phyloP scores from a whole-genome alignment of 768 basidiomycete genomes.

The Russula sp. region DNA sequence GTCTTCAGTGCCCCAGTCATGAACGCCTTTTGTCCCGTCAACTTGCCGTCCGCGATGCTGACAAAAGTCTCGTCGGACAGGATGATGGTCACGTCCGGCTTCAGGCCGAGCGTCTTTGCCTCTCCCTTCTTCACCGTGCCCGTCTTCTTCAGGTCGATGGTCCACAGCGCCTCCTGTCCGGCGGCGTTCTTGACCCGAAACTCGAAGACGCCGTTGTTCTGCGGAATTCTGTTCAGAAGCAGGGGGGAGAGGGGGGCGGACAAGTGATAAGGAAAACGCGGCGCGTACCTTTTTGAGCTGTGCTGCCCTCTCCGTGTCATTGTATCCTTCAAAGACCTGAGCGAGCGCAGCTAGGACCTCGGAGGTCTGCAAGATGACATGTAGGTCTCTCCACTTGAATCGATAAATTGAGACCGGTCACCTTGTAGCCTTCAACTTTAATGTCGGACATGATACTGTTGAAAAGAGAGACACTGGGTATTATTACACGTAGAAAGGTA shows the following conservation, averaged over 20 bases:
- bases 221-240: neutral
- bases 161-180: constrained; percentile 75
- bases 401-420: neutral
- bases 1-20: constrained; percentile 94
- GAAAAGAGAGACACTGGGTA: neutral
- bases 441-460: constrained; percentile 22
- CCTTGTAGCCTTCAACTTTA: constrained; percentile 23
- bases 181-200: constrained; percentile 68
- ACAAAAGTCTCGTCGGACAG: constrained; percentile 71
- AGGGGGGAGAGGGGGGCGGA: neutral
- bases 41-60: constrained; percentile 69
- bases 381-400: neutral
- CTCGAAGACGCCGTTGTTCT: constrained; percentile 86
- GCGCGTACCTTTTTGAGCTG: constrained; percentile 67
- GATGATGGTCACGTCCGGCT: constrained; percentile 78
- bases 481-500: too few species aligned
- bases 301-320: constrained; percentile 55
- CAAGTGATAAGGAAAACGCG: neutral
- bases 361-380: constrained; percentile 46
- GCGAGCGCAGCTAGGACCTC: constrained; percentile 53
- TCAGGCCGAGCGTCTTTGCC: constrained; percentile 44
- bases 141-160: constrained; percentile 87
- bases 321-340: constrained; percentile 46
- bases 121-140: constrained; percentile 70
- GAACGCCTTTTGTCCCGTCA: constrained; percentile 92